phyloP scores from a whole-genome alignment of 2,329 filamentous ascomycete genomes.

The Apiospora malaysiana region DNA sequence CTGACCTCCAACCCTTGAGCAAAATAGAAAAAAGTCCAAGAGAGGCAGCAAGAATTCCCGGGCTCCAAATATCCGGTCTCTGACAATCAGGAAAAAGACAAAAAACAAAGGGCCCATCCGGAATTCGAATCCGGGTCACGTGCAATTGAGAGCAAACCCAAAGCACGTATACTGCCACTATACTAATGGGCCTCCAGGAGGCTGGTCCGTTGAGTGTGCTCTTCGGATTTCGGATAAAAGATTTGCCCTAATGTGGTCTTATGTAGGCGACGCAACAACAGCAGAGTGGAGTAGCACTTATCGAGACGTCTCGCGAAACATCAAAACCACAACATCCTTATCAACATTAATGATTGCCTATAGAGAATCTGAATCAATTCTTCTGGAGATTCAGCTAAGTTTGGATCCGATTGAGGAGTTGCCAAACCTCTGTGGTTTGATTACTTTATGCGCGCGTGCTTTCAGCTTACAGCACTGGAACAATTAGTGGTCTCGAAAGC shows the following conservation, averaged over 20 bases:
- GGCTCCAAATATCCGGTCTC: not conserved
- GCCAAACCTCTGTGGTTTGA: too few species aligned
- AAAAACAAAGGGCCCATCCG: constrained; percentile 15
- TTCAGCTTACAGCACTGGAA: too few species aligned
- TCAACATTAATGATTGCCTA: too few species aligned
- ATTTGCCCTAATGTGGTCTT: not conserved
- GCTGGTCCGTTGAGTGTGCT: not conserved
- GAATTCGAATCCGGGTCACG: constrained; percentile 21
- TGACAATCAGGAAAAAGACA: not conserved
- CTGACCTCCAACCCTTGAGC: not conserved
- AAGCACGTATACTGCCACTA: constrained; percentile 22
- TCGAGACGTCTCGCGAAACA: not conserved
- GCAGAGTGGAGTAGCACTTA: not conserved
- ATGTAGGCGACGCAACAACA: not conserved
- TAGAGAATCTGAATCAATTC: too few species aligned
- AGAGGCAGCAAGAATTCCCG: too few species aligned
- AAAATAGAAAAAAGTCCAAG: not conserved
- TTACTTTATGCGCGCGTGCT: too few species aligned
- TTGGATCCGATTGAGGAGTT: too few species aligned
- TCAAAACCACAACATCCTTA: too few species aligned
- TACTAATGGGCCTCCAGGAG: constrained; percentile 11
- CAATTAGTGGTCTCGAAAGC: too few species aligned
- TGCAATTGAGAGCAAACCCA: constrained; percentile 18
- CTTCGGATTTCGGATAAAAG: not conserved
- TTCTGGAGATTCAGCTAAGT: too few species aligned